Evolutionary conservation across 805 yeast species (phyloP).

Genomic region (Lachancea nothofagi): DNA sequence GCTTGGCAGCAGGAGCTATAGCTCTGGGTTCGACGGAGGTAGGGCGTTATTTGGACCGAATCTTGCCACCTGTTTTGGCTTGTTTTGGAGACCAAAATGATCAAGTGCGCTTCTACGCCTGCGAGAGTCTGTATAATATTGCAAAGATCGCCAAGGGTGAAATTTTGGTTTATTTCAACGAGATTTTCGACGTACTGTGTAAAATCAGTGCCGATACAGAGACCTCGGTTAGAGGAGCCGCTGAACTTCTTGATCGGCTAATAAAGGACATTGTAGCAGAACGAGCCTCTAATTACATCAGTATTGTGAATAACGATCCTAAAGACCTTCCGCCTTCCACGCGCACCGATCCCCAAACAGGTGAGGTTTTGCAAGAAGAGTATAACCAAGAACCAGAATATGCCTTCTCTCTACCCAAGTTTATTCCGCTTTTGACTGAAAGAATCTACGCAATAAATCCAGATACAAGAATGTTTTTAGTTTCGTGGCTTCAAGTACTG

Average conservation of each 20-base stretch:
- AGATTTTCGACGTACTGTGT: constrained; percentile 88
- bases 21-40: constrained; percentile 84
- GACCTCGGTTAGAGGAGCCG: constrained; percentile 88
- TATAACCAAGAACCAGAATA: constrained; percentile 46
- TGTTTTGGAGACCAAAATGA: constrained; percentile 97
- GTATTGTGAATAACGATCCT: constrained; percentile 53
- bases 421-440: constrained; percentile 87
- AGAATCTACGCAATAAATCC: constrained; percentile 91
- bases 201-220: constrained; percentile 87
- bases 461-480: constrained; percentile 82
- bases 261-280: constrained; percentile 94
- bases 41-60: constrained; percentile 74
- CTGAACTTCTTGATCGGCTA: constrained; percentile 83
- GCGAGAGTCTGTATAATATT: constrained; percentile 91
- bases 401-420: constrained; percentile 80
- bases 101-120: constrained; percentile 93
- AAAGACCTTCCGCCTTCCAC: constrained; percentile 39
- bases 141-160: constrained; percentile 97
- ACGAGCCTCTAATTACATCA: constrained; percentile 82
- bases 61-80: constrained; percentile 88
- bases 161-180: constrained; percentile 84
- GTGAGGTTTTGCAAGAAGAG: constrained; percentile 55
- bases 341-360: constrained; percentile 46
- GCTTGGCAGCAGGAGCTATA: constrained; percentile 91
- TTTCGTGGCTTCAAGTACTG: constrained; percentile 88